Evolutionary conservation across 441 rosid genomes (phyloP), one percentile per base, ranked within the genome.

Genomic region (Pelargonium exstipulatum): DNA sequence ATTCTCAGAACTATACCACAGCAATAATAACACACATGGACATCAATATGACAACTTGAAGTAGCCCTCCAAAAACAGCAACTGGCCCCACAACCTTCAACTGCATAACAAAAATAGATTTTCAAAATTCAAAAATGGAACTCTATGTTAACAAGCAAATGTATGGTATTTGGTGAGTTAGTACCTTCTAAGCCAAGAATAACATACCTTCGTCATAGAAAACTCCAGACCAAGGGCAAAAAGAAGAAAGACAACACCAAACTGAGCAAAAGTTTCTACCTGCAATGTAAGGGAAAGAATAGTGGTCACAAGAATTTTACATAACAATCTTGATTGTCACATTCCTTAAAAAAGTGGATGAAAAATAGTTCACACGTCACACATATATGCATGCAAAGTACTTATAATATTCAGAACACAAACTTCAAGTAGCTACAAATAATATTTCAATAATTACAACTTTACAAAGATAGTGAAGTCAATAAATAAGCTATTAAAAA

Each of bases 181-280:
- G 57, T 64, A 53, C 16, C 62, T 64, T 42, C 69, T 32, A 63
- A 18, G 48, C 37, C 43, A 29, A 65, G 40, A 69, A 40, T 40
- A 42, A 29, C 45, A 53, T 76, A 91, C 99, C 97, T 92, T 95
- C 65, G 99, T 84, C 84, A 90, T 78, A 73, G 99, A 95, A 78
- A 95, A 95, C 84, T 95, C 99, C 72, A 92, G 84, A 13, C 99
- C 99, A 70, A 95, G 82, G 80, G 99, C 98, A 74, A 95, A 95
- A 74, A 95, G 98, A 76, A 95, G 98, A 83, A 95, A 95, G 73
- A 95, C 92, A 67, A 95, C 99, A 73, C 99, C 99, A 69, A 95
- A 95, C 69, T 95, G 99, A 4, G 98, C 99, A 26, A 92, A 86
- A n/a, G 97, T 95, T 82, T 95, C 98, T 67, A 95, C 97, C 99